Evolutionary conservation across 2,329 filamentous ascomycete genomes (phyloP).

Genomic region (Pezicula radicicola): DNA sequence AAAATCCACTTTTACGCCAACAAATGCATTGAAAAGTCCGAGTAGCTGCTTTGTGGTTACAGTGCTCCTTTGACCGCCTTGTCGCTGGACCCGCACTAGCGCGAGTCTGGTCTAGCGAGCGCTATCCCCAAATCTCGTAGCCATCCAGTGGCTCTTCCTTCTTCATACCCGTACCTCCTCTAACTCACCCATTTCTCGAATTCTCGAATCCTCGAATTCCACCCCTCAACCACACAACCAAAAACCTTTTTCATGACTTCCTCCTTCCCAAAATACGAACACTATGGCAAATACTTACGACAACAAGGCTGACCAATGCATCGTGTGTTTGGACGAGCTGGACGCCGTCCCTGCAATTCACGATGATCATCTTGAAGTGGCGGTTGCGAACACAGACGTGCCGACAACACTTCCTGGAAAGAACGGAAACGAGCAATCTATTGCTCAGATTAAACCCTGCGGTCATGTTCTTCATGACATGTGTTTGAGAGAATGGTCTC

Average conservation of each 20-base stretch:
- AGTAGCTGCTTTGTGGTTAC: too few species aligned
- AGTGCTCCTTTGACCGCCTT: too few species aligned
- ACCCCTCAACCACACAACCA: background rate
- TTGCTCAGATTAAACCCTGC: conserved; percentile 69
- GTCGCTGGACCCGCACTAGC: too few species aligned
- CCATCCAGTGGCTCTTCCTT: too few species aligned
- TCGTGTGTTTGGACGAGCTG: conserved; percentile 65
- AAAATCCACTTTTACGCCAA: too few species aligned
- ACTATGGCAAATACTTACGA: conserved; percentile 15
- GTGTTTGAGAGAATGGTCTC: conserved; percentile 91
- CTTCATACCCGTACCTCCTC: background rate
- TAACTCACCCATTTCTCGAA: conserved; percentile 4
- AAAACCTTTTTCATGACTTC: conserved; percentile 23
- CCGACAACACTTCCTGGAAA: conserved; percentile 21
- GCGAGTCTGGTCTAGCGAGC: too few species aligned
- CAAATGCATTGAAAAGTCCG: too few species aligned
- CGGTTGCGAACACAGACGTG: conserved; percentile 13
- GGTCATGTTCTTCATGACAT: conserved; percentile 90
- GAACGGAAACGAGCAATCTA: conserved; percentile 21
- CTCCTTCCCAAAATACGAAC: conserved; percentile 9
- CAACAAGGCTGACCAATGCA: conserved; percentile 59
- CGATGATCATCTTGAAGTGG: conserved; percentile 17
- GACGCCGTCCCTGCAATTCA: conserved; percentile 22
- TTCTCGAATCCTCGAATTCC: conserved; percentile 6
- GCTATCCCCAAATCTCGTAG: too few species aligned